Evolutionary conservation across 495 filamentous ascomycete genomes (phyloP).

Genomic region (Usnea hakonensis): DNA sequence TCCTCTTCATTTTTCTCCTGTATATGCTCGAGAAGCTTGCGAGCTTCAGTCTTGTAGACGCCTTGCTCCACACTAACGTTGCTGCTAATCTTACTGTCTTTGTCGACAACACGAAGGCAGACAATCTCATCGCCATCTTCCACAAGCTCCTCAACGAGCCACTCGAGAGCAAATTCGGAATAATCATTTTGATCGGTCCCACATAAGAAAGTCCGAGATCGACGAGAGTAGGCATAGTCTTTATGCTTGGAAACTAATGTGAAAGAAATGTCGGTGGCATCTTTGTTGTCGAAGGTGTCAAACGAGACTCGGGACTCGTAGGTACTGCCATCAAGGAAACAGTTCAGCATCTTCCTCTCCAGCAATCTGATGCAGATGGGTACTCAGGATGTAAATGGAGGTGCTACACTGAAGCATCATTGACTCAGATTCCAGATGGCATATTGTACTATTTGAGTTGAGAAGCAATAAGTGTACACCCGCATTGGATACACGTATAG

Average conservation of each 20-base stretch:
- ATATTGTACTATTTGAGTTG: not conserved
- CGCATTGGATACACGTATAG: too few relatives aligned
- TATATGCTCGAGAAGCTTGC: slow-evolving; percentile 64
- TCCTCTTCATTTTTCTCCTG: slow-evolving; percentile 76
- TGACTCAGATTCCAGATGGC: not conserved
- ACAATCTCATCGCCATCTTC: slow-evolving; percentile 97
- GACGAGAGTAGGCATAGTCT: slow-evolving; percentile 74
- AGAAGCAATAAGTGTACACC: too few relatives aligned
- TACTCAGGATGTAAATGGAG: not conserved
- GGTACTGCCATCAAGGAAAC: slow-evolving; percentile 29
- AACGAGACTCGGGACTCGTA: slow-evolving; percentile 68
- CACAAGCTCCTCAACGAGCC: slow-evolving; percentile 88
- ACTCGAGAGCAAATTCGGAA: slow-evolving; percentile 89
- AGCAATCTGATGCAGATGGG: not conserved
- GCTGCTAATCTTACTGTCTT: slow-evolving; percentile 64
- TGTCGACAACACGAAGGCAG: slow-evolving; percentile 85
- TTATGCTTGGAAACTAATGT: slow-evolving; percentile 84
- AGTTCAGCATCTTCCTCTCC: not conserved
- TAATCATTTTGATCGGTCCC: slow-evolving; percentile 93
- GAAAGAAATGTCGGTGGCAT: slow-evolving; percentile 70
- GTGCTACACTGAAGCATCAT: not conserved
- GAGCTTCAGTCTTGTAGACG: slow-evolving; percentile 73
- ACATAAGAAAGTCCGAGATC: slow-evolving; percentile 86
- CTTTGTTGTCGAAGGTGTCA: slow-evolving; percentile 84
- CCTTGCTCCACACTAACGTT: slow-evolving; percentile 61